Evolutionary conservation across 768 basidiomycete genomes (phyloP).

Genomic region (Leccinum aurantiacum): DNA sequence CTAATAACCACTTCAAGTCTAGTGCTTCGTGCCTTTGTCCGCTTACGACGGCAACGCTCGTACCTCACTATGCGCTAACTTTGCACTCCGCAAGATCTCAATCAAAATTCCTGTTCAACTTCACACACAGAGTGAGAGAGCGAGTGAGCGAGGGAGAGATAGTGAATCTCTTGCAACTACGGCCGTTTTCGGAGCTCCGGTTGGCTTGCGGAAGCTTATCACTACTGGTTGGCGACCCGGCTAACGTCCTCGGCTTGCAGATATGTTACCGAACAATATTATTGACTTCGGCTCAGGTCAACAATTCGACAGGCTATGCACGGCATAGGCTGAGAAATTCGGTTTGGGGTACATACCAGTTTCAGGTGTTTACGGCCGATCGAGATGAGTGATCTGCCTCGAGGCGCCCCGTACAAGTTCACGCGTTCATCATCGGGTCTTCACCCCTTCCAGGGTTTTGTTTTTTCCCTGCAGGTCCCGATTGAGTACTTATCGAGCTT

Average conservation of each 20-base stretch:
- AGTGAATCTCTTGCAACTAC: background rate
- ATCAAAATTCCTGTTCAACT: background rate
- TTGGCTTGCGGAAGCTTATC: background rate
- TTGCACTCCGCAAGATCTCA: background rate
- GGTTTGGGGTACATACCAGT: background rate
- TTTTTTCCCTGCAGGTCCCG: slow-evolving; percentile 13
- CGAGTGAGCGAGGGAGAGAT: background rate
- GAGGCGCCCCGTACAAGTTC: slow-evolving; percentile 15
- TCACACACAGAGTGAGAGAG: background rate
- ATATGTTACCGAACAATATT: background rate
- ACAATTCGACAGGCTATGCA: background rate
- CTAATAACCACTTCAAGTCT: background rate
- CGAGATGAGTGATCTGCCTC: slow-evolving; percentile 17
- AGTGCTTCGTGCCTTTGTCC: background rate
- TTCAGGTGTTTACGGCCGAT: slow-evolving; percentile 17
- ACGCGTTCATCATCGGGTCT: slow-evolving; percentile 22
- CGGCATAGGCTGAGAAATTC: background rate
- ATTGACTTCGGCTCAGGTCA: background rate
- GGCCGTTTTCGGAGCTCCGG: background rate
- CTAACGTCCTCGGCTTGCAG: background rate
- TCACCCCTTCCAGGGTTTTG: slow-evolving; percentile 7
- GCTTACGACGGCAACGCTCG: background rate
- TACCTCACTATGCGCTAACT: background rate
- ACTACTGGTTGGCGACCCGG: background rate
- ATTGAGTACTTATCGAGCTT: slow-evolving; percentile 5